phyloP scores from a whole-genome alignment of 768 basidiomycete species.

The Baorangia bicolor region DNA sequence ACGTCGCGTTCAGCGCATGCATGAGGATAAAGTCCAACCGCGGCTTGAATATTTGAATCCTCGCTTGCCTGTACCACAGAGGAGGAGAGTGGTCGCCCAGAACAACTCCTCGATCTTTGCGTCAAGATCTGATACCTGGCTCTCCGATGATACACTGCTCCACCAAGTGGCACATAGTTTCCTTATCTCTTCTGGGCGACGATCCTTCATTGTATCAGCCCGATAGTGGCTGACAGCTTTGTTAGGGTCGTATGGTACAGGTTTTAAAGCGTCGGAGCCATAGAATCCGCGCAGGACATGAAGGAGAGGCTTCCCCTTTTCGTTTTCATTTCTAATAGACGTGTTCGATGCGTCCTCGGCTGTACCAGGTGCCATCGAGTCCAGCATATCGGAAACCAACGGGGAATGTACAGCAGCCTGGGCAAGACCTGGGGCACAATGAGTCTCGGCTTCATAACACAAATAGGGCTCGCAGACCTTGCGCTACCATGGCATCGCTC shows the following conservation, averaged over 20 bases:
- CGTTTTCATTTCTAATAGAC: constrained; percentile 11
- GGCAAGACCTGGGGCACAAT: constrained; percentile 39
- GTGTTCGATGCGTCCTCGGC: not conserved
- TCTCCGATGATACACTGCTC: constrained; percentile 28
- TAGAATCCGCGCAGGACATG: constrained; percentile 52
- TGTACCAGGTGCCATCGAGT: constrained; percentile 18
- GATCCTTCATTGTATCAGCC: constrained; percentile 34
- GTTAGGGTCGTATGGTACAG: constrained; percentile 53
- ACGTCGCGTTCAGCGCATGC: constrained; percentile 53
- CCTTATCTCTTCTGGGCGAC: constrained; percentile 44
- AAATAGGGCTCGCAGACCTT: constrained; percentile 35
- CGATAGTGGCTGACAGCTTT: constrained; percentile 39
- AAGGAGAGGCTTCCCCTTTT: constrained; percentile 41
- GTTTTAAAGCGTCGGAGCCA: constrained; percentile 46
- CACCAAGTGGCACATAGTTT: constrained; percentile 43
- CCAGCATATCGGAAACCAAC: constrained; percentile 32
- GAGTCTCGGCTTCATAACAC: not conserved
- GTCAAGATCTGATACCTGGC: constrained; percentile 28
- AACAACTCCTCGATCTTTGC: constrained; percentile 49
- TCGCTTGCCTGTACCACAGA: constrained; percentile 45
- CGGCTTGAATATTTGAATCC: constrained; percentile 46
- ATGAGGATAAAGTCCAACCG: constrained; percentile 58
- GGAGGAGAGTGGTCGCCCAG: constrained; percentile 47
- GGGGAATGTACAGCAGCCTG: constrained; percentile 45
- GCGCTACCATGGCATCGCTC: constrained; percentile 47